Conservation (phyloP, 495 filamentous ascomycete genomes). For the Tuber borchii region DNA sequence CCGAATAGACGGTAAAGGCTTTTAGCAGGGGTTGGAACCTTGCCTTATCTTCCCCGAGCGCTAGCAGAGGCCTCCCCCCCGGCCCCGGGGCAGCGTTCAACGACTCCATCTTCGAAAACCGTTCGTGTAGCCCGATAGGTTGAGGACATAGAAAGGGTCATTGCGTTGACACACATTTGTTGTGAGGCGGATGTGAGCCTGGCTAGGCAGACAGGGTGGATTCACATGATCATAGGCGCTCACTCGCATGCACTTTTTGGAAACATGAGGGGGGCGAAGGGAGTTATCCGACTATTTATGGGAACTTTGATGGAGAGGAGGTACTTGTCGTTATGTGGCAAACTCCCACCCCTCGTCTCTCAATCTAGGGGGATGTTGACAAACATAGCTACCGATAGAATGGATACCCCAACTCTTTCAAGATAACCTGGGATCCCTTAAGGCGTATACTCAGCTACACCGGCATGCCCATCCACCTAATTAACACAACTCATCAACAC, state of each 20-base stretch:
- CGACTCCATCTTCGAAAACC: no score
- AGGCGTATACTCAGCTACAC: no score
- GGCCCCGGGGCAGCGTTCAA: no score
- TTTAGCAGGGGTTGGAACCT: no score
- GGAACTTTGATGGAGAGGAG: slow-evolving; percentile 49
- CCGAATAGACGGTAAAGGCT: no score
- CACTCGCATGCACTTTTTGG: slow-evolving; percentile 57
- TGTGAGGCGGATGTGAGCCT: slow-evolving; percentile 52
- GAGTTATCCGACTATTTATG: slow-evolving; percentile 7
- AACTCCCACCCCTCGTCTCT: neutral
- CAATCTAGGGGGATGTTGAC: neutral
- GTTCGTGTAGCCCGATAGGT: no score
- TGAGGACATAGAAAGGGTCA: slow-evolving; percentile 7
- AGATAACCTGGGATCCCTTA: slow-evolving; percentile 50
- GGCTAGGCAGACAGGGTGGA: slow-evolving; percentile 45
- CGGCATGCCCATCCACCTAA: no score
- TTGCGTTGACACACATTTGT: slow-evolving; percentile 56
- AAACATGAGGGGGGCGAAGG: slow-evolving; percentile 47
- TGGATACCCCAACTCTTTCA: slow-evolving; percentile 56
- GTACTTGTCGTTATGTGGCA: slow-evolving; percentile 57
- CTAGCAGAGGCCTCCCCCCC: no score
- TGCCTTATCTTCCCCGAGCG: no score
- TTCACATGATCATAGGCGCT: slow-evolving; percentile 52
- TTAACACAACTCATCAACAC: no score
- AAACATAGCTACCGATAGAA: slow-evolving; percentile 48